These are phyloP conservation scores for Paxillus involutus DNA, from an alignment of 768 basidiomycete genomes.

Conservation along the genomic window DNA sequence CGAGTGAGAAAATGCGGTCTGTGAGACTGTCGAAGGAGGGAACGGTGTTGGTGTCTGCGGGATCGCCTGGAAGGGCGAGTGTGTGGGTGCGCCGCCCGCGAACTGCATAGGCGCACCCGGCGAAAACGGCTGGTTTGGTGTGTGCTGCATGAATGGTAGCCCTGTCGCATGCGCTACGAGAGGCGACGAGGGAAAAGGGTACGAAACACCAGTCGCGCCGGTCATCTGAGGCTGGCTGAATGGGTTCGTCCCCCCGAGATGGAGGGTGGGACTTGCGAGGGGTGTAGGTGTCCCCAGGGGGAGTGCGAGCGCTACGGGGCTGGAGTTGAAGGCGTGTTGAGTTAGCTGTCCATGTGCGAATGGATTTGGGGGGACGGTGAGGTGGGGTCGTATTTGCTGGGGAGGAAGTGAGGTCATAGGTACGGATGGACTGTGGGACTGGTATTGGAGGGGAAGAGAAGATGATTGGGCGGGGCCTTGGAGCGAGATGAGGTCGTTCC, in stretches of 20 bases:
- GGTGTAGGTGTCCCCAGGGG: slow-evolving; percentile 6
- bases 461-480: slow-evolving; percentile 37
- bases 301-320: not conserved
- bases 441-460: slow-evolving; percentile 50
- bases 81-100: not conserved
- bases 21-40: too few relatives aligned
- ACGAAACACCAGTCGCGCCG: not conserved
- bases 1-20: slow-evolving; percentile 12
- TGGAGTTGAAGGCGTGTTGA: not conserved
- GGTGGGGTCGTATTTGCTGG: slow-evolving; percentile 11
- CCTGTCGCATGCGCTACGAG: slow-evolving; percentile 10
- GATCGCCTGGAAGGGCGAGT: slow-evolving; percentile 19
- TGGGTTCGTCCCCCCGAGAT: slow-evolving; percentile 15
- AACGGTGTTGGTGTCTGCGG: slow-evolving; percentile 21
- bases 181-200: not conserved
- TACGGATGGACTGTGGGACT: slow-evolving; percentile 1
- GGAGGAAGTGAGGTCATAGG: slow-evolving; percentile 7
- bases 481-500: slow-evolving; percentile 57
- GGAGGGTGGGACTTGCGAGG: slow-evolving; percentile 13
- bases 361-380: slow-evolving; percentile 10
- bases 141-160: not conserved
- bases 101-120: not conserved
- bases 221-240: slow-evolving; percentile 13
- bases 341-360: slow-evolving; percentile 18
- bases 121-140: not conserved